Conservation (phyloP, 2,329 filamentous ascomycete species). For the Aspergillus fumigatiaffinis region DNA sequence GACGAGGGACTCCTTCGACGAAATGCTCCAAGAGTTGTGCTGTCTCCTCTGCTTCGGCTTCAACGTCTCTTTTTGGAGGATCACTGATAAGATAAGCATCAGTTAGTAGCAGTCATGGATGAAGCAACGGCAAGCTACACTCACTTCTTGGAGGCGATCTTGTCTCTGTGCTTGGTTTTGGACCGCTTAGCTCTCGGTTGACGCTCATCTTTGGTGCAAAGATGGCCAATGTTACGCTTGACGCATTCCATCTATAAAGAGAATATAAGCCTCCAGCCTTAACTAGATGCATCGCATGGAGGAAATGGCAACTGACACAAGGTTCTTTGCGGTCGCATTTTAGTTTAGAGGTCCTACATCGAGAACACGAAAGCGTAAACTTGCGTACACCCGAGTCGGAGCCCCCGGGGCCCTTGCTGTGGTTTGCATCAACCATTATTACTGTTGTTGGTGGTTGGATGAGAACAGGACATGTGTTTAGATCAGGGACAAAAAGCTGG, state of each 20-base stretch:
- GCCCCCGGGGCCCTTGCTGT: background rate
- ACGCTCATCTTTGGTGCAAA: slow-evolving; percentile 15
- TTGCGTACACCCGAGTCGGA: background rate
- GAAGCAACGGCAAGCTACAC: background rate
- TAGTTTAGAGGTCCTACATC: slow-evolving; percentile 11
- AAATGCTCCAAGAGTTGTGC: background rate
- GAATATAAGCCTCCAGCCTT: too few relatives aligned
- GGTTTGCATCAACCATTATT: background rate
- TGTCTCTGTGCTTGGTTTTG: slow-evolving; percentile 1
- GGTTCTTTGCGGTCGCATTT: slow-evolving; percentile 16
- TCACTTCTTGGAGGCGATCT: background rate
- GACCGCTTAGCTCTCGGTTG: slow-evolving; percentile 11
- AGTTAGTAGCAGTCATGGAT: background rate
- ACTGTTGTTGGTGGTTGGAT: background rate
- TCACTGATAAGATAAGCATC: background rate
- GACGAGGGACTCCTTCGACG: background rate
- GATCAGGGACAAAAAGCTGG: background rate
- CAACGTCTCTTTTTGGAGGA: background rate
- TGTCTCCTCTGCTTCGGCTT: background rate
- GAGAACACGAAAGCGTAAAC: slow-evolving; percentile 10
- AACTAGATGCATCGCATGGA: too few relatives aligned
- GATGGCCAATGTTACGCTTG: slow-evolving; percentile 11
- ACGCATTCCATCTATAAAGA: slow-evolving; percentile 10
- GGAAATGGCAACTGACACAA: background rate
- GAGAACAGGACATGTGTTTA: background rate